Percentiles rank a stretch among this genome's conserved stretches.
These are phyloP conservation scores for Prorocentrum cordatum DNA, from an alignment of 169 alveolate species.

Conservation along the genomic window DNA sequence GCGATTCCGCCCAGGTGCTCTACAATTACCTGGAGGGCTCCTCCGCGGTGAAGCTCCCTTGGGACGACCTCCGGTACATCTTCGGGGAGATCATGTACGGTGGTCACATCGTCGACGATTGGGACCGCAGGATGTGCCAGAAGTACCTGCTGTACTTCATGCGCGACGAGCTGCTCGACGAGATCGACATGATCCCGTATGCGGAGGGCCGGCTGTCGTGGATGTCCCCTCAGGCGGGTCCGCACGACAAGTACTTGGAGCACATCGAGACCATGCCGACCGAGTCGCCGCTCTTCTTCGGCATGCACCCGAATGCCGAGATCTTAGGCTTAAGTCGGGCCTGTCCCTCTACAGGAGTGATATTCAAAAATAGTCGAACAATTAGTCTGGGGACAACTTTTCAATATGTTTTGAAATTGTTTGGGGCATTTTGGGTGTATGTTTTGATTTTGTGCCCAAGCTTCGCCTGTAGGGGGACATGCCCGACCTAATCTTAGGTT, in stretches of 20 bases:
- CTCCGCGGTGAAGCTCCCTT: constrained; percentile 86
- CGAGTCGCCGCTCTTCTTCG: constrained; percentile 79
- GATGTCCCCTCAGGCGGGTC: constrained; percentile 78
- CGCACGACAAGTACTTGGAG: constrained; percentile 52
- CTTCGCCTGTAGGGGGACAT: too few species aligned
- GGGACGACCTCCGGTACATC: constrained; percentile 92
- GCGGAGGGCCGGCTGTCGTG: constrained; percentile 80
- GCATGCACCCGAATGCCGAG: constrained; percentile 93
- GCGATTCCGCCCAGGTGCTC: constrained; percentile 91
- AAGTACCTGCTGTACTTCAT: constrained; percentile 88
- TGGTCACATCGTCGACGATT: constrained; percentile 94
- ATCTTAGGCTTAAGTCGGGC: too few species aligned
- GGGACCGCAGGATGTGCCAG: constrained; percentile 88
- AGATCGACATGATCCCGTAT: constrained; percentile 84
- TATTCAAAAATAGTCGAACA: too few species aligned
- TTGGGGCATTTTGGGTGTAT: too few species aligned
- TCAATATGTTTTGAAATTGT: too few species aligned
- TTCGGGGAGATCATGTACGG: constrained; percentile 98
- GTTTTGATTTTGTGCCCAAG: too few species aligned
- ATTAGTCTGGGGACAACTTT: too few species aligned
- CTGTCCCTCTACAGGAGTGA: too few species aligned
- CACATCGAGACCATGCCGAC: constrained; percentile 71
- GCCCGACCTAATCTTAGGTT: too few species aligned
- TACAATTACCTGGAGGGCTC: constrained; percentile 87
- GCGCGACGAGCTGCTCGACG: constrained; percentile 90